Base-by-base conservation (phyloP, 306 rosid species). In the Citrullus colocynthis region DNA sequence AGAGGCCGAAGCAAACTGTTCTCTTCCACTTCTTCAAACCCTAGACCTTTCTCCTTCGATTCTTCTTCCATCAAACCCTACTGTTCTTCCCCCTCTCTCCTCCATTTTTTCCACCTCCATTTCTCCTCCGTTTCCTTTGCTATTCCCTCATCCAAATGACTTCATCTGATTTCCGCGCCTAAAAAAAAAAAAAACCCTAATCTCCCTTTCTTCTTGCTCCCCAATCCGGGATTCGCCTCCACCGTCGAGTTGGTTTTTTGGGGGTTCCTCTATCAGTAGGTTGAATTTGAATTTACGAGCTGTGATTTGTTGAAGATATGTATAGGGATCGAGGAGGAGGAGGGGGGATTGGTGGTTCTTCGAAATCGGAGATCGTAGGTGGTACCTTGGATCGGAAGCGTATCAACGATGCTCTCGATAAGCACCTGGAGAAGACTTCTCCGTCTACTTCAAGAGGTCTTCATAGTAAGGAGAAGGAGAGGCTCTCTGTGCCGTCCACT, bases 41-140 rank as follows among this genome's bases (percentile, higher is more conserved):
- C 93, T 93, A 86, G 81, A 69, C 96, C 93, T 93, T 86, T 89
- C 89, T 97, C n/a, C 91, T 93, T 92, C 97, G 96, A 92, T 92
- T 17, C 90, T 32, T 16, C n/a, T 15, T 88, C 89, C 87, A 89
- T 64, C 97, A 88, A 16, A 85, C 91, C 62, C 93, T 93, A 0
- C 96, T 89, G 18, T 84, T 83, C 30, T 77, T 75, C 74, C 91
- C 84, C 32, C 61, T 74, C 32, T 73, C 81, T 39, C 75, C 88
- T 45, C 41, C 76, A 28, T 61, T 24, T 4, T 16, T 36, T 48
- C 54, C 48, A 64, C 45, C 48, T 64, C 6, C 71, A 16, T 32
- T 39, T 65, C 73, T 16, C 11, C 70, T 63, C 52, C 45, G 28
- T 71, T 42, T 42, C 55, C 28, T 12, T 48, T 12, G 60, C 24